Evolutionary conservation across 257 asterid species (phyloP).

Genomic region (Gardenia jasminoides): DNA sequence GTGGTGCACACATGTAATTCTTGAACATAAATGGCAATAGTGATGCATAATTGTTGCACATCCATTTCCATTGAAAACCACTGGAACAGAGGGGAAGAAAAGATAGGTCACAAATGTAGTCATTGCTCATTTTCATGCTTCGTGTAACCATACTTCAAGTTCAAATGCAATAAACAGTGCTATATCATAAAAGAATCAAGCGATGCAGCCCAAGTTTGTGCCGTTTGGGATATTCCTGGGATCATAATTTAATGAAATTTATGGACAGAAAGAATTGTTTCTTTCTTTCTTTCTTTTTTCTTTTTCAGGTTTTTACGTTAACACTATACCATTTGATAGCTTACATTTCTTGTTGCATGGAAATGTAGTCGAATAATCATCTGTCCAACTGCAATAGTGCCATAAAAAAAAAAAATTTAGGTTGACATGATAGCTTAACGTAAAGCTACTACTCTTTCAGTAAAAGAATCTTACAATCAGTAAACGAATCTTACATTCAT

Average conservation of each 20-base stretch:
- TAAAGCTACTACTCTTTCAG: neutral
- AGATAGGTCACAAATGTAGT: neutral
- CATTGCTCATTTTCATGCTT: neutral
- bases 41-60: slow-evolving; percentile 1
- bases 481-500: neutral
- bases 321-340: too few species aligned
- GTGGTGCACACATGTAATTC: slow-evolving; percentile 8
- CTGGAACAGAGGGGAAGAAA: neutral
- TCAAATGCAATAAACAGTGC: neutral
- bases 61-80: slow-evolving; percentile 8
- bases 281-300: too few species aligned
- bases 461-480: neutral
- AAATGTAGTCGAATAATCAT: too few species aligned
- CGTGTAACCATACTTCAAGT: neutral
- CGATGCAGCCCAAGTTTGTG: neutral
- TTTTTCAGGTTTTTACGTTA: too few species aligned
- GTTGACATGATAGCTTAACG: neutral
- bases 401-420: neutral
- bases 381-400: too few species aligned
- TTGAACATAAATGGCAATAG: slow-evolving; percentile 11
- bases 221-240: neutral
- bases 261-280: too few species aligned
- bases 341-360: too few species aligned
- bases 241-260: too few species aligned
- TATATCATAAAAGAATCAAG: neutral